Evolutionary conservation across 345 rosid species (phyloP).

Genomic region (Populus ilicifolia): DNA sequence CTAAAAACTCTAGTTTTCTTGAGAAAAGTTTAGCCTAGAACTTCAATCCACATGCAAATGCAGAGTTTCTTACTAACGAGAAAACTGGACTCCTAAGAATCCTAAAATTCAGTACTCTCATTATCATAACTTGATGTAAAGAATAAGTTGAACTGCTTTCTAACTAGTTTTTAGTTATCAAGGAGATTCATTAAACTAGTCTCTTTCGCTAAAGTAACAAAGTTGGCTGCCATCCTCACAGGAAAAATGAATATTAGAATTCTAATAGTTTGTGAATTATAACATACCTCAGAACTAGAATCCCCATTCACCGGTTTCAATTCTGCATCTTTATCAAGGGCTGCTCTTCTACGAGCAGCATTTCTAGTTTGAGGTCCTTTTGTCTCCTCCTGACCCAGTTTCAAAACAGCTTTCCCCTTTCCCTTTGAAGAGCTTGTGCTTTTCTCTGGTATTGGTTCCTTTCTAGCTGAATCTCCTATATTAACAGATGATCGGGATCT

Average conservation of each 20-base stretch:
- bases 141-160: neutral
- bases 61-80: neutral
- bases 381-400: constrained; percentile 64
- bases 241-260: neutral
- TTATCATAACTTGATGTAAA: neutral
- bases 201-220: neutral
- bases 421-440: constrained; percentile 79
- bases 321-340: constrained; percentile 67
- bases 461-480: constrained; percentile 65
- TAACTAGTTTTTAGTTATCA: neutral
- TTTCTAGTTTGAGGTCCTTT: constrained; percentile 97
- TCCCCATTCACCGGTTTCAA: constrained; percentile 67
- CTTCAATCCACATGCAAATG: neutral
- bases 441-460: constrained; percentile 64
- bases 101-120: neutral
- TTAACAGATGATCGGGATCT: constrained; percentile 80
- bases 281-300: constrained; percentile 84
- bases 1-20: neutral
- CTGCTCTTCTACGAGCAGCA: constrained; percentile 83
- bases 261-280: neutral
- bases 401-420: constrained; percentile 96
- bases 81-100: neutral
- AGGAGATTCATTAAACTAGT: neutral
- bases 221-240: neutral
- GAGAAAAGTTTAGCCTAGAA: neutral